Conservation (phyloP, 208 protist species). For the Polymyxa betae region DNA sequence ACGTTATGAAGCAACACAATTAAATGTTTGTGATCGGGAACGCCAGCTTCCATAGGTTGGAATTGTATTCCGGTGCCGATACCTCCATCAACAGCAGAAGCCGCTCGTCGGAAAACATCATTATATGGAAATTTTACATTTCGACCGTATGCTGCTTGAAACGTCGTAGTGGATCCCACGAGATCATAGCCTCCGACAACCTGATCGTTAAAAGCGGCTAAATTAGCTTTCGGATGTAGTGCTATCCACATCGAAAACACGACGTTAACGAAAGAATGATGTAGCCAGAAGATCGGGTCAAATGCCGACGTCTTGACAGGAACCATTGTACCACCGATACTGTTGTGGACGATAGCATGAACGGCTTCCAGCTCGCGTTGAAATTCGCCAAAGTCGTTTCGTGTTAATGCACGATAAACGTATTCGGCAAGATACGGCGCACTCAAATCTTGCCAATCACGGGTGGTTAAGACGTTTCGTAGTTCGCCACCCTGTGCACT, state of each 20-base stretch:
- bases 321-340: slow-evolving; percentile 26
- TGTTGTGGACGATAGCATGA: slow-evolving; percentile 36
- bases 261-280: slow-evolving; percentile 35
- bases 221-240: background rate
- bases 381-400: background rate
- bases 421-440: background rate
- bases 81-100: background rate
- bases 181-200: slow-evolving; percentile 40
- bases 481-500: background rate
- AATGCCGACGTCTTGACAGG: slow-evolving; percentile 41
- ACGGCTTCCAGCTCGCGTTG: slow-evolving; percentile 42
- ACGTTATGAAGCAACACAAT: background rate
- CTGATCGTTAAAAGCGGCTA: background rate
- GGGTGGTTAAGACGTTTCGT: background rate
- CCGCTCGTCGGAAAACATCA: background rate
- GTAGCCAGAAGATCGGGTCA: slow-evolving; percentile 41
- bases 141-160: background rate
- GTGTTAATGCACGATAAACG: slow-evolving; percentile 30
- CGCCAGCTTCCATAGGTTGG: background rate
- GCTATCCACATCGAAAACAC: background rate
- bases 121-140: slow-evolving; percentile 10
- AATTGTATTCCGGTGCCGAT: background rate
- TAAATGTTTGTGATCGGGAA: background rate
- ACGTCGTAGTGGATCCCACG: background rate
- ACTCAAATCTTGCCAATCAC: background rate